phyloP scores from a whole-genome alignment of 257 asterid species.

The Lycium barbarum region DNA sequence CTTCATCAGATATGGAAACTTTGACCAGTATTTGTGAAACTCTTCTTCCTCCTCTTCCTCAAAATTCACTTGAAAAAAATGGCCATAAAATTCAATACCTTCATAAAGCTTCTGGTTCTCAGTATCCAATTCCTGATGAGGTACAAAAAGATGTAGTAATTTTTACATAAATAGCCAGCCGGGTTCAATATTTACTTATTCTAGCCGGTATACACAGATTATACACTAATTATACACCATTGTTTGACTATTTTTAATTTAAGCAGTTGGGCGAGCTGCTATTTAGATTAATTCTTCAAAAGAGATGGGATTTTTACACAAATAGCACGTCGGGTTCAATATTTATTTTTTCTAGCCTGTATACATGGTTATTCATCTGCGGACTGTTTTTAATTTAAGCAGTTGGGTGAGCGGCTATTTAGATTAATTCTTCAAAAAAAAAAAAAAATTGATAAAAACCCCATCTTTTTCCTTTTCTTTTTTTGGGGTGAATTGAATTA shows the following conservation, averaged over 20 bases:
- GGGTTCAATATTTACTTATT: not conserved
- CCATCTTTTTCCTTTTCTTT: not conserved
- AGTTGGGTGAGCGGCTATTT: not conserved
- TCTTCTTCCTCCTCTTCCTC: slow-evolving; percentile 55
- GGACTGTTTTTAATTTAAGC: no score
- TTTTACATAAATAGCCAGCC: not conserved
- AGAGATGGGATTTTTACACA: no score
- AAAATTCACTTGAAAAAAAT: slow-evolving; percentile 29
- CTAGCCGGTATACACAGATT: not conserved
- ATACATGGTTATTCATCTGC: no score
- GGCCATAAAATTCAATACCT: slow-evolving; percentile 42
- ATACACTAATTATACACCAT: no score
- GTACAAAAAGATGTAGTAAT: slow-evolving; percentile 24
- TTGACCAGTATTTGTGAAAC: slow-evolving; percentile 59
- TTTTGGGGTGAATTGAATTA: not conserved
- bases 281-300: no score
- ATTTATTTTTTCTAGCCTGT: no score
- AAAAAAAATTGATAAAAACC: no score
- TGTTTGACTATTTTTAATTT: no score
- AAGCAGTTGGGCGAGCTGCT: no score
- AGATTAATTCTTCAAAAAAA: not conserved
- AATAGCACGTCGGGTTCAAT: no score
- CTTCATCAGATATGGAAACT: slow-evolving; percentile 56
- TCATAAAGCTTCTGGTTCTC: slow-evolving; percentile 60
- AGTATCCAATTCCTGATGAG: slow-evolving; percentile 82